Conservation (phyloP, 306 rosid genomes). For the Cucurbita argyrosperma region DNA sequence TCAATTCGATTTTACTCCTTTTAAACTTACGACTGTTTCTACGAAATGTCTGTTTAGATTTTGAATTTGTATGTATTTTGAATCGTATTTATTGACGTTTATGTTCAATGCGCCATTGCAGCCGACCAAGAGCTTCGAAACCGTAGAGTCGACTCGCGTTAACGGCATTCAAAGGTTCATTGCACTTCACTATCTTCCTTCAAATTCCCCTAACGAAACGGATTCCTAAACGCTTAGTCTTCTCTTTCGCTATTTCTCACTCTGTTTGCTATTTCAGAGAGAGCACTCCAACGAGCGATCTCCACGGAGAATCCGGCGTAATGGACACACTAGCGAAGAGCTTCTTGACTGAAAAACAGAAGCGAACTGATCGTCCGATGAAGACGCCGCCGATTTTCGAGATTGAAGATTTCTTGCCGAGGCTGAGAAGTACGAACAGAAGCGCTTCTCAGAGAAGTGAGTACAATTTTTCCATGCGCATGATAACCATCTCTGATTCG, state of each 20-base stretch:
- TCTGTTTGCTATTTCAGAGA: slow-evolving; percentile 10
- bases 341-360: not conserved
- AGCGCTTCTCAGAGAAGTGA: slow-evolving; percentile 69
- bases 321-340: slow-evolving; percentile 10
- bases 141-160: slow-evolving; percentile 23
- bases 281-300: slow-evolving; percentile 27
- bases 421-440: slow-evolving; percentile 62
- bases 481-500: slow-evolving; percentile 19
- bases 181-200: not conserved
- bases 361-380: not conserved
- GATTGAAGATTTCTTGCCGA: slow-evolving; percentile 69
- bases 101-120: slow-evolving; percentile 11
- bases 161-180: slow-evolving; percentile 38
- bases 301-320: slow-evolving; percentile 32
- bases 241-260: not conserved
- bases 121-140: slow-evolving; percentile 45
- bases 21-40: not conserved
- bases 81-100: slow-evolving; percentile 6
- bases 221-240: slow-evolving; percentile 8
- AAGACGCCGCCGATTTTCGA: slow-evolving; percentile 40
- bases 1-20: not conserved
- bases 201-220: slow-evolving; percentile 1
- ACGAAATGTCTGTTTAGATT: not conserved
- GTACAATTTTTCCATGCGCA: slow-evolving; percentile 18
- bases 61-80: not conserved